Conservation (phyloP, 2,329 filamentous ascomycete species). For the Elsinoe ampelina region DNA sequence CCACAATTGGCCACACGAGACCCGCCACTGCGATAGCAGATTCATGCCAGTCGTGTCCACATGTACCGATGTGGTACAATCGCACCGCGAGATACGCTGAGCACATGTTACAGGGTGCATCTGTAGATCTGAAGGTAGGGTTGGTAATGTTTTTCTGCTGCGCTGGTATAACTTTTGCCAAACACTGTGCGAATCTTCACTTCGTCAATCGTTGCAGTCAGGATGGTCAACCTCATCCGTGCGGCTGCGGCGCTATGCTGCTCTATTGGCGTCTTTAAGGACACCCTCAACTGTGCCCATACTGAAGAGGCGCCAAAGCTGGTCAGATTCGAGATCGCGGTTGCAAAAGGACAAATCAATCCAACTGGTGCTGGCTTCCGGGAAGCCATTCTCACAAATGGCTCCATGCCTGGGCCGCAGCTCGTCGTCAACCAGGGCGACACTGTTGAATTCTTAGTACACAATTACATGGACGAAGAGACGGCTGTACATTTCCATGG, state of each 20-base stretch:
- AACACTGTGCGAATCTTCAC: background rate
- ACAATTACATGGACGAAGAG: conserved; percentile 21
- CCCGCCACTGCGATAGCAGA: background rate
- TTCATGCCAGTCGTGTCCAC: background rate
- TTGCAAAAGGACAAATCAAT: conserved; percentile 22
- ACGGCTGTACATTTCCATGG: conserved; percentile 29
- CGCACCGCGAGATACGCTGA: background rate
- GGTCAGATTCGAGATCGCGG: conserved; percentile 13
- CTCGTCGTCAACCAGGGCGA: conserved; percentile 18
- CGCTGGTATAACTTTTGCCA: background rate
- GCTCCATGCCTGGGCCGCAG: conserved; percentile 26
- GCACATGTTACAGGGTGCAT: background rate
- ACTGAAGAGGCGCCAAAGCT: conserved; percentile 15
- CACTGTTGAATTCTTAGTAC: conserved; percentile 21
- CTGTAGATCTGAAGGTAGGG: conserved; percentile 7
- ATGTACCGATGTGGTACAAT: conserved; percentile 1
- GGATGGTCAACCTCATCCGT: conserved; percentile 12
- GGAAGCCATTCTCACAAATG: conserved; percentile 28
- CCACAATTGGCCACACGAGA: conserved; percentile 1
- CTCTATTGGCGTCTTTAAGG: conserved; percentile 8
- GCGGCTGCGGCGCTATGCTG: conserved; percentile 4
- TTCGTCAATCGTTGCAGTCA: background rate
- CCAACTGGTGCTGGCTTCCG: conserved; percentile 26
- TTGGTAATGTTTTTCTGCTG: background rate
- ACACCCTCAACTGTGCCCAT: conserved; percentile 14